Evolutionary conservation across 140 eudicot genomes (phyloP).

Genomic region (Stevia rebaudiana): DNA sequence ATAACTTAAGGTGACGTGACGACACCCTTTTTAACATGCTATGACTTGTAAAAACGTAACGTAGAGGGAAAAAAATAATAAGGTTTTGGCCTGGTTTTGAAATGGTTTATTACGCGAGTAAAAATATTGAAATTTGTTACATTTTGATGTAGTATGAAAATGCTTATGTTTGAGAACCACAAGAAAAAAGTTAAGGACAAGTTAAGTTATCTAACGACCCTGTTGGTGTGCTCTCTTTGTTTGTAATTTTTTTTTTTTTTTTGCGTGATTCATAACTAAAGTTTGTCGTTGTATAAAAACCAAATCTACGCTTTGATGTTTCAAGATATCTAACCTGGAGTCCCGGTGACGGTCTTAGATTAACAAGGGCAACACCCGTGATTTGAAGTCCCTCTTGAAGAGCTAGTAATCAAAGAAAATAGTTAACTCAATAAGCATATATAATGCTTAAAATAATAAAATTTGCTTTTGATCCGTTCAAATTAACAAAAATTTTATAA

Average conservation of each 20-base stretch:
- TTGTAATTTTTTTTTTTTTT: too few relatives aligned
- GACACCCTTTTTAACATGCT: too few relatives aligned
- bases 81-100: background rate
- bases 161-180: too few relatives aligned
- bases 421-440: background rate
- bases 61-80: too few relatives aligned
- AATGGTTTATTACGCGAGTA: background rate
- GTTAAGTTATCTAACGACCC: too few relatives aligned
- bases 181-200: too few relatives aligned
- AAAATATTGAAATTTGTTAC: background rate
- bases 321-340: slow-evolving; percentile 45
- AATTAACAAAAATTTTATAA: background rate
- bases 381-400: slow-evolving; percentile 51
- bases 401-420: slow-evolving; percentile 26
- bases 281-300: too few relatives aligned
- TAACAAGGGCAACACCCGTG: slow-evolving; percentile 74
- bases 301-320: background rate
- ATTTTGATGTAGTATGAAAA: background rate
- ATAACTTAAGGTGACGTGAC: too few relatives aligned
- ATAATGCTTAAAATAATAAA: background rate
- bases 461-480: background rate
- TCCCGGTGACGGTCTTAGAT: slow-evolving; percentile 63
- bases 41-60: too few relatives aligned
- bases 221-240: too few relatives aligned
- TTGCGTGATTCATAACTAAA: too few relatives aligned